Base-by-base conservation (phyloP, 2,329 filamentous ascomycete genomes). In the Dactylellina cionopaga region DNA sequence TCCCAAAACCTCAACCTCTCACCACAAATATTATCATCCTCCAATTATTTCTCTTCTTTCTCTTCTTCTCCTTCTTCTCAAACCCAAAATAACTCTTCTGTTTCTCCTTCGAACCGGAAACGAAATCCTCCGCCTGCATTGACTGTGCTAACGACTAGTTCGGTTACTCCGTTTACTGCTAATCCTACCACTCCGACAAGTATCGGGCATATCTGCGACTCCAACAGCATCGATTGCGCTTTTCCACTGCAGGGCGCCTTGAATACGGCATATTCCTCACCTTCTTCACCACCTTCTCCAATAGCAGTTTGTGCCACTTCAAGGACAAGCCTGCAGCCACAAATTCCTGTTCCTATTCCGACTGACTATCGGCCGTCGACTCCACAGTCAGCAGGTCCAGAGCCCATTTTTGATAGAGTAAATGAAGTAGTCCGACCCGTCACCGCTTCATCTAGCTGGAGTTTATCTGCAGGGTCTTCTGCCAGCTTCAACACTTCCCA, bases 261-360 rank as follows among this genome's bases (percentile, higher is more conserved):
- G 17, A 37, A 46, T n/a, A 52, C 59, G 60, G 15, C 68, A 29
- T 72, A 52, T 41, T 31, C 58, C n/a, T 47, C 59, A 44, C 55
- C 68, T 19, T 65, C 46, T n/a, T 51, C 46, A 44, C n/a, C 52
- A 27, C 24, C 51, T 43, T 72, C 68, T 47, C 68, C 68, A 71
- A 63, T 72, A 47, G 68, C 41, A 60, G 13, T 5, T 10, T 19
- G 52, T 65, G 46, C 59, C 46, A 47, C 51, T 11, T 43, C 33
- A 3, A 39, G 35, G 37, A 46, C 46, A 31, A 52, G 25, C 33
- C 51, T 72, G 49, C 59, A 72, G 44, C 60, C 59, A 65, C 68
- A 72, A 47, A 43, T 65, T 35, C 59, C 47, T 6, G 52, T 71
- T 37, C 66, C 66, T 31, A 44, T 71, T 37, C 66, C 66, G 19